Evolutionary conservation across 345 rosid genomes (phyloP), one percentile per base, ranked within the genome.

Genomic region (Dovyalis caffra): DNA sequence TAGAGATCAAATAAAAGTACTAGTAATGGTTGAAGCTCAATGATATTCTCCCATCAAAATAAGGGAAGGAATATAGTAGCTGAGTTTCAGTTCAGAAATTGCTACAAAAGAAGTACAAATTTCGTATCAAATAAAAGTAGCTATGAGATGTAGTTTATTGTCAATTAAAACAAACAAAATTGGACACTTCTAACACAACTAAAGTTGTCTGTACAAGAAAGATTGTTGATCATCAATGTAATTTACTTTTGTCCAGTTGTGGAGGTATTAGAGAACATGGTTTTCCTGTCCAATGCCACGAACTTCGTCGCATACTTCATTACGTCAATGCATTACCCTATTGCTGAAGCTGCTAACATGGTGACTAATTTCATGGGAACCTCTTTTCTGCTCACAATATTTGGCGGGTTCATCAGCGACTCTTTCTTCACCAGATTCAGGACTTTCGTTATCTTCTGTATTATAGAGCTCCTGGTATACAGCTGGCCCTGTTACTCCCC

Each of bases 351-450:
- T 3, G 85, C 97, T 8, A 91, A 79, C 77, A 87, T 77, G 87
- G 88, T 87, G 37, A 89, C 92, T 31, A 89, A 89, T 75, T 91
- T 88, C 89, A 77, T 82, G 83, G 91, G 88, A 38, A 86, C 92
- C n/a, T 84, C 92, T 9, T 88, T 87, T 77, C 60, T 91, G 68
- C 90, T 91, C 12, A 84, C 94, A 29, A 28, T 91, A 60, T 63
- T 88, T 28, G 94, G 87, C 1, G 97, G 90, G 63, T 87, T 88
- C 80, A 61, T 91, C 74, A 66, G 79, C 11, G 92, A 90, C 81
- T 81, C 94, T 77, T 87, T 78, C 76, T 56, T 90, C 72, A 85
- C 89, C 34, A 79, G 88, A 65, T 90, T 81, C 80, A 67, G 76
- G 8, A 74, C 92, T 5, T 82, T 86, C 65, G 29, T 88, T 69